Base-by-base conservation (phyloP, 169 alveolate genomes). In the Cryptosporidium felis region DNA sequence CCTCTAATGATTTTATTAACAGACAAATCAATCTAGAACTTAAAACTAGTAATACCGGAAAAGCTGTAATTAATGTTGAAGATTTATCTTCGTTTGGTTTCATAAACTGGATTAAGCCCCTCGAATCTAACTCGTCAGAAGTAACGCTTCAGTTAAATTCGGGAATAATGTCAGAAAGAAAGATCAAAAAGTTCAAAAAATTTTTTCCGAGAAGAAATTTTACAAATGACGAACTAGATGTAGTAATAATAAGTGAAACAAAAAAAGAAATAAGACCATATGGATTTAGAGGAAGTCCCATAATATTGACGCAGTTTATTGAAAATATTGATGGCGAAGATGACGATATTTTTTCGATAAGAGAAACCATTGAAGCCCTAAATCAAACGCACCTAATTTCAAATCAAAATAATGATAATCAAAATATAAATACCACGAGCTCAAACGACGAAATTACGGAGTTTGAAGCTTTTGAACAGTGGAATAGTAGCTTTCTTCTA, bases 41-140 rank as follows among this genome's bases (percentile, higher is more conserved):
- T 1, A 41, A 62, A 21, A 5, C 30, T 21, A 42, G n/a, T 41
- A 46, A 41, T 9, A 26, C 9, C 23, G 18, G 30, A n/a, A n/a
- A 42, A 32, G 23, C 30, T 5, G 60, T 62, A 8, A 18, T 62
- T 16, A 62, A 40, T 28, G 23, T 62, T 23, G 41, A 18, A 10
- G 80, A 62, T 18, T 23, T 38, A 10, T 18, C 60, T 42, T 62
- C 60, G 18, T 62, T 42, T 62, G 80, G 80, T 8, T 62, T 62
- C 12, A 40, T 41, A 42, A 42, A 56, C 12, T 62, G 80, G 80
- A 62, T 62, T 18, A 62, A 46, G 44, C 80, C 60, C 28, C 5
- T 62, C 23, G 58, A 30, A 9, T 42, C 44, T 18, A 38, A 62
- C 60, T 62, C 60, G 18, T 28, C 36, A 62, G 41, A 62, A 8